Conservation (phyloP, 2,329 filamentous ascomycete species). For the Claviceps sp. region DNA sequence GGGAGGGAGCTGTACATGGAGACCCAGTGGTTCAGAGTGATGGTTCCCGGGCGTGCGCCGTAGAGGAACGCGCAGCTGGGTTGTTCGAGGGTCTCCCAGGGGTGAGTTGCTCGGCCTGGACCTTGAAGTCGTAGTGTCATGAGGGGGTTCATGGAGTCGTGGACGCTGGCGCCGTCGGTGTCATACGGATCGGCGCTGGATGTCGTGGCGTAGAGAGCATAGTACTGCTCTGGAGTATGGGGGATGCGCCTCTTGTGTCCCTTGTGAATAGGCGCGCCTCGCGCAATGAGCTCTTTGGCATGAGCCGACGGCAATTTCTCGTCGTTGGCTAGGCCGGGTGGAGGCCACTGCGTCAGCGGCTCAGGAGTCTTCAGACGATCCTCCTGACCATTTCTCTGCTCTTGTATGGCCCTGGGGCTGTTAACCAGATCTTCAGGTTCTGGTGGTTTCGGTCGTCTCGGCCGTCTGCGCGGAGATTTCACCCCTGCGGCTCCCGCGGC, state of each 20-base stretch:
- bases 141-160: slow-evolving; percentile 44
- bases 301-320: slow-evolving; percentile 39
- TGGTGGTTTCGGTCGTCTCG: slow-evolving; percentile 25
- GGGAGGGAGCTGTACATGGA: slow-evolving; percentile 43
- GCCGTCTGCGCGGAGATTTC: slow-evolving; percentile 25
- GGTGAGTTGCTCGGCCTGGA: slow-evolving; percentile 28
- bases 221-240: slow-evolving; percentile 42
- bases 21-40: slow-evolving; percentile 59
- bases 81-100: slow-evolving; percentile 63
- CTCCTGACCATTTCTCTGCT: background rate
- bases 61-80: slow-evolving; percentile 58
- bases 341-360: slow-evolving; percentile 36
- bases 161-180: slow-evolving; percentile 35
- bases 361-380: background rate
- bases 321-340: slow-evolving; percentile 31
- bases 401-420: background rate
- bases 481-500: background rate
- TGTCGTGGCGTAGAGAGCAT: slow-evolving; percentile 38
- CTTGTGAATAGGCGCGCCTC: slow-evolving; percentile 42
- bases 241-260: slow-evolving; percentile 41
- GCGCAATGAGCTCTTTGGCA: slow-evolving; percentile 44
- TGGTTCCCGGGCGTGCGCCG: slow-evolving; percentile 53
- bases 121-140: slow-evolving; percentile 40
- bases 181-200: slow-evolving; percentile 29
- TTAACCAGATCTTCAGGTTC: slow-evolving; percentile 6